Conservation (phyloP, 805 yeast species). For the Candida vartiovaarae region DNA sequence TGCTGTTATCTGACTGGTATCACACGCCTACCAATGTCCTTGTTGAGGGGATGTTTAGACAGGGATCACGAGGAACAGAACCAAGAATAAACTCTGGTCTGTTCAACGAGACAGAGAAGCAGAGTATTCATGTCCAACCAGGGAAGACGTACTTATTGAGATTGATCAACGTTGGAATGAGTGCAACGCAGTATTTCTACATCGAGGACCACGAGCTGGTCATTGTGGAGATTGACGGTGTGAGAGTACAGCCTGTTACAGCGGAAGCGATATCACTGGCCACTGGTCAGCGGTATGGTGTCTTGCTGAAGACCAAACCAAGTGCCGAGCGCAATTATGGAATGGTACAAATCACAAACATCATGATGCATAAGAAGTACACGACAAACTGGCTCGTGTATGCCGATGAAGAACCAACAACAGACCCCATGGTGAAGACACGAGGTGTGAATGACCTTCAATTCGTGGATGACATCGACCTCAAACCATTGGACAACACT, state of each 20-base stretch:
- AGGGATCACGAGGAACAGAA: slow-evolving; percentile 37
- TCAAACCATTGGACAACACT: slow-evolving; percentile 29
- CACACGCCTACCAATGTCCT: slow-evolving; percentile 32
- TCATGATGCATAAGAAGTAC: slow-evolving; percentile 56
- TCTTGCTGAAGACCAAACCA: slow-evolving; percentile 44
- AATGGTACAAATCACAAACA: slow-evolving; percentile 51
- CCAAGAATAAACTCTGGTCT: slow-evolving; percentile 40
- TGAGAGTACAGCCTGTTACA: slow-evolving; percentile 41
- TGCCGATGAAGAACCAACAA: slow-evolving; percentile 29
- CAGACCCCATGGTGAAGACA: slow-evolving; percentile 34
- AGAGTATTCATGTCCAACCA: slow-evolving; percentile 37
- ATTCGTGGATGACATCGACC: slow-evolving; percentile 26
- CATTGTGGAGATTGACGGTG: slow-evolving; percentile 55
- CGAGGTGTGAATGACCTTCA: slow-evolving; percentile 19
- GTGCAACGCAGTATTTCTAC: slow-evolving; percentile 48
- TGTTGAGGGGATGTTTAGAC: slow-evolving; percentile 32
- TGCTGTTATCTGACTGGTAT: slow-evolving; percentile 44
- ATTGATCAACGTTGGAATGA: slow-evolving; percentile 49
- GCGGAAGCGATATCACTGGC: slow-evolving; percentile 46
- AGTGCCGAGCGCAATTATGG: slow-evolving; percentile 36
- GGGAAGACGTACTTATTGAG: slow-evolving; percentile 41
- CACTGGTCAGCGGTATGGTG: slow-evolving; percentile 74
- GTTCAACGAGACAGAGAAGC: slow-evolving; percentile 41
- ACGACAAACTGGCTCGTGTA: slow-evolving; percentile 53
- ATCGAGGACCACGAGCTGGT: slow-evolving; percentile 47